phyloP scores from a whole-genome alignment of 345 rosid genomes.

The Cardamine chenopodiifolia region DNA sequence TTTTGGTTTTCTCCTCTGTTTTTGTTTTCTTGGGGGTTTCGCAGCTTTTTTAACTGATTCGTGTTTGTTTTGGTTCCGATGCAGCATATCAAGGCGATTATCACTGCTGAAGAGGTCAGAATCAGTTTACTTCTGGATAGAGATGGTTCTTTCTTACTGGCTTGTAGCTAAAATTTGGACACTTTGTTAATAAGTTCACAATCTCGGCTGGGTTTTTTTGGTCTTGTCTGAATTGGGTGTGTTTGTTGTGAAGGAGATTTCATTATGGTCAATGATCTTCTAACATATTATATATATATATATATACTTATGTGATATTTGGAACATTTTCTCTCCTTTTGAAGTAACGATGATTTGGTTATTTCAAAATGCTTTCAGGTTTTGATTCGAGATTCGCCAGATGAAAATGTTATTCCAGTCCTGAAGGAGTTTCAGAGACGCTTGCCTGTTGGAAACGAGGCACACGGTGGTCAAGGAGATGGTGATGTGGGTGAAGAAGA shows the following conservation, averaged over 20 bases:
- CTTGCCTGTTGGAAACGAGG: conserved; percentile 50
- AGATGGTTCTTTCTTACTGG: neutral
- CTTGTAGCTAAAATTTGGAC: neutral
- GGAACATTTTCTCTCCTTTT: neutral
- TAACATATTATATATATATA: neutral
- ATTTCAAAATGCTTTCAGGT: conserved; percentile 48
- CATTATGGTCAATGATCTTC: too few species aligned
- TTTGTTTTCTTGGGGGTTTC: neutral
- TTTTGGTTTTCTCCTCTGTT: neutral
- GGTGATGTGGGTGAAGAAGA: conserved; percentile 79
- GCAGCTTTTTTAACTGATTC: neutral
- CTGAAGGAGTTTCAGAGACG: conserved; percentile 86
- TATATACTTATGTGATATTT: neutral
- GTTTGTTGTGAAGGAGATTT: too few species aligned
- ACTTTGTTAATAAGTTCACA: neutral
- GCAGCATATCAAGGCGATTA: conserved; percentile 96
- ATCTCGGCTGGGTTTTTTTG: neutral
- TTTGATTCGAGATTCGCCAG: conserved; percentile 78
- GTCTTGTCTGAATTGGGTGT: too few species aligned
- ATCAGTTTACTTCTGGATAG: neutral
- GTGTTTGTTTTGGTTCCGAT: neutral
- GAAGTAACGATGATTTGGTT: neutral
- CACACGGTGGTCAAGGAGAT: conserved; percentile 46
- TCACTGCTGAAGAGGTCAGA: conserved; percentile 89
- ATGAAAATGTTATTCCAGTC: conserved; percentile 79